phyloP scores from a whole-genome alignment of 1,139 yeast species.

The Zygosaccharomyces sapae region DNA sequence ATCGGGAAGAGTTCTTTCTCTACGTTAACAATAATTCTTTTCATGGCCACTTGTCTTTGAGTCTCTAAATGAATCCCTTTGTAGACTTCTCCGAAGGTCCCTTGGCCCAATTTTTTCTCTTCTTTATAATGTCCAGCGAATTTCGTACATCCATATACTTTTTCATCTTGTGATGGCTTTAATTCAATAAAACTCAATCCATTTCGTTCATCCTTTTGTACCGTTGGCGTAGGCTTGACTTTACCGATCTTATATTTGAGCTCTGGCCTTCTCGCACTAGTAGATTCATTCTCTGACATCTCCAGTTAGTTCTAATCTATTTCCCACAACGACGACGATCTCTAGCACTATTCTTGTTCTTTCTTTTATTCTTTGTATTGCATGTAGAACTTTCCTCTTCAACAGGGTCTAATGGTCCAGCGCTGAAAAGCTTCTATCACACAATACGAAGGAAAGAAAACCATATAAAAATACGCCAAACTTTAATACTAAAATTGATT shows the following conservation, averaged over 20 bases:
- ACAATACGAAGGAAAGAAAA: background rate
- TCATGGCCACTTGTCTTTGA: slow-evolving; percentile 70
- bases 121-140: slow-evolving; percentile 46
- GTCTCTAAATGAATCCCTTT: slow-evolving; percentile 56
- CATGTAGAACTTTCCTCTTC: background rate
- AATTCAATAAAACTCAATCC: slow-evolving; percentile 30
- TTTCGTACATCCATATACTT: slow-evolving; percentile 34
- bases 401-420: slow-evolving; percentile 2
- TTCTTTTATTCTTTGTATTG: background rate
- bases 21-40: slow-evolving; percentile 75
- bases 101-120: slow-evolving; percentile 77
- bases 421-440: slow-evolving; percentile 4
- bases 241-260: slow-evolving; percentile 36
- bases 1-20: slow-evolving; percentile 92
- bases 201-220: slow-evolving; percentile 27
- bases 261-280: slow-evolving; percentile 16
- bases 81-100: slow-evolving; percentile 85
- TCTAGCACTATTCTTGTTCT: background rate
- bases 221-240: slow-evolving; percentile 34
- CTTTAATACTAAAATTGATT: background rate
- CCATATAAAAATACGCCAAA: background rate
- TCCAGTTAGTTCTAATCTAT: background rate
- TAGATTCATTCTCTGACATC: slow-evolving; percentile 7
- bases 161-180: slow-evolving; percentile 26
- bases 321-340: background rate